Conservation (phyloP, 1,139 yeast species). For the Yarrowia galli region DNA sequence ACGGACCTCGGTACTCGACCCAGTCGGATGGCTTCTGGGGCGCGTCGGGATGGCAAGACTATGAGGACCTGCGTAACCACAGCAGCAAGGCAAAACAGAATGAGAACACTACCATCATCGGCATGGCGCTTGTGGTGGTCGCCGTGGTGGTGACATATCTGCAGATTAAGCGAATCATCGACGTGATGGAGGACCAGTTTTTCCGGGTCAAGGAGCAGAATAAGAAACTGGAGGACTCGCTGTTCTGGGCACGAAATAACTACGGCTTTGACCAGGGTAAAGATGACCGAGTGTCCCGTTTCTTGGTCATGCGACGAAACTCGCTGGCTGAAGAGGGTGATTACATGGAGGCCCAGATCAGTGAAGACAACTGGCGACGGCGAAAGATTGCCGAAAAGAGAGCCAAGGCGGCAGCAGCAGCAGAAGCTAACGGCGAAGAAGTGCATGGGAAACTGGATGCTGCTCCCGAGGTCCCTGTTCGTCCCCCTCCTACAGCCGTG, state of each 20-base stretch:
- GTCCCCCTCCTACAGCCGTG: background rate
- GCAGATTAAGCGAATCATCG: conserved; percentile 25
- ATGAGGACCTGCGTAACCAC: conserved; percentile 26
- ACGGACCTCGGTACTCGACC: conserved; percentile 21
- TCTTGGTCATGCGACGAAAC: conserved; percentile 30
- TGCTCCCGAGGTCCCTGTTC: background rate
- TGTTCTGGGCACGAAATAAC: conserved; percentile 22
- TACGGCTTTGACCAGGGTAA: conserved; percentile 28
- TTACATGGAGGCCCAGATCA: conserved; percentile 24
- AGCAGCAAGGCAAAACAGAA: conserved; percentile 8
- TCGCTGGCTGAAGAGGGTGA: conserved; percentile 30
- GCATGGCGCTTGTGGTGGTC: conserved; percentile 18
- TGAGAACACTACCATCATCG: conserved; percentile 27
- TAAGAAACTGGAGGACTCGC: conserved; percentile 27
- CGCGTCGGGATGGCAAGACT: conserved; percentile 38
- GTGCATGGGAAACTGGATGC: conserved; percentile 21
- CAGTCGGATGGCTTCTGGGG: conserved; percentile 33
- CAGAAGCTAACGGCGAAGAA: background rate
- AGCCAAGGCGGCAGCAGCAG: conserved; percentile 5
- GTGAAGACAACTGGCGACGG: conserved; percentile 35
- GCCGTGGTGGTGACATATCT: conserved; percentile 26
- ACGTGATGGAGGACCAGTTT: conserved; percentile 35
- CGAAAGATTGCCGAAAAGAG: conserved; percentile 22
- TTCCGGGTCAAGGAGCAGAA: conserved; percentile 34
- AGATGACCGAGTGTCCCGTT: conserved; percentile 31